Conservation (phyloP, 495 filamentous ascomycete species). For the Darksidea phi region DNA sequence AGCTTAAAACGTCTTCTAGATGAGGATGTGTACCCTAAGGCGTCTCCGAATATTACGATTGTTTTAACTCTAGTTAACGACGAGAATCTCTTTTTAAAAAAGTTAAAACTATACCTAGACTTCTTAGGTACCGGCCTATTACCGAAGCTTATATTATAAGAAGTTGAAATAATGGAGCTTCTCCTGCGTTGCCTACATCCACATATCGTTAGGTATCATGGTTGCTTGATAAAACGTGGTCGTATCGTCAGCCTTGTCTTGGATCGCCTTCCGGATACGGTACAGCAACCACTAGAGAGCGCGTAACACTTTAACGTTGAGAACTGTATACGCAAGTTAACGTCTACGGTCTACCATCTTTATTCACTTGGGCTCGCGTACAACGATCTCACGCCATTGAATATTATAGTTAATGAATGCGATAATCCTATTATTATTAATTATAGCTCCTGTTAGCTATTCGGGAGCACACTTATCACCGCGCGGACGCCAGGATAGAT, state of each 20-base stretch:
- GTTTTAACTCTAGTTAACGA: slow-evolving; percentile 7
- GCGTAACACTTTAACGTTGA: slow-evolving; percentile 18
- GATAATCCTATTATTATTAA: slow-evolving; percentile 21
- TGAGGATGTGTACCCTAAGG: slow-evolving; percentile 8
- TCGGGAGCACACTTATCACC: slow-evolving; percentile 27
- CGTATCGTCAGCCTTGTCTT: slow-evolving; percentile 28
- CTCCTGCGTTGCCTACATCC: slow-evolving; percentile 24
- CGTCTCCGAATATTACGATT: slow-evolving; percentile 1
- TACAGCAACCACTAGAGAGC: slow-evolving; percentile 18
- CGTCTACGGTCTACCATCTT: slow-evolving; percentile 25
- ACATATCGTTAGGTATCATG: slow-evolving; percentile 27
- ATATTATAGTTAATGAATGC: slow-evolving; percentile 25
- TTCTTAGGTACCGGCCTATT: slow-evolving; percentile 12
- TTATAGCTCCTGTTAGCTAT: no score
- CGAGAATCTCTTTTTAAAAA: slow-evolving; percentile 17
- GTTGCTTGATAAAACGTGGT: slow-evolving; percentile 26
- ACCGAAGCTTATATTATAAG: slow-evolving; percentile 23
- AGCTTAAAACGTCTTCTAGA: slow-evolving; percentile 6
- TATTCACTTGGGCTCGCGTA: slow-evolving; percentile 36
- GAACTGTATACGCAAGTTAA: slow-evolving; percentile 16
- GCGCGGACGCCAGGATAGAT: slow-evolving; percentile 29
- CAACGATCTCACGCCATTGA: slow-evolving; percentile 31
- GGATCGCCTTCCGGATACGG: slow-evolving; percentile 15
- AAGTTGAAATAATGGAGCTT: slow-evolving; percentile 28
- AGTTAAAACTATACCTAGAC: slow-evolving; percentile 5